These are phyloP conservation scores for Mycena alexandri DNA, from an alignment of 768 basidiomycete genomes.

Conservation along the genomic window DNA sequence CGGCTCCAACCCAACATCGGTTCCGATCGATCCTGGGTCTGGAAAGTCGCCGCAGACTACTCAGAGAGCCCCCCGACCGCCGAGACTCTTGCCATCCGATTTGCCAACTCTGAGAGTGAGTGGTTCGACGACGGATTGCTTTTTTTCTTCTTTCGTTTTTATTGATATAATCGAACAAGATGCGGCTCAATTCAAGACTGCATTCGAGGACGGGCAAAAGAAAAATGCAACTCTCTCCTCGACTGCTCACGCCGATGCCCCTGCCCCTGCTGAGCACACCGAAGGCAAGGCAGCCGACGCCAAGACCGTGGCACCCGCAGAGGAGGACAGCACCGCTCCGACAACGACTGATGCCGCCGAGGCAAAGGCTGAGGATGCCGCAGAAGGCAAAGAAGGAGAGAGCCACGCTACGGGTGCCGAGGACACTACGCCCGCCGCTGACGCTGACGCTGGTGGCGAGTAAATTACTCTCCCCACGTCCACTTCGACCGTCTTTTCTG, in stretches of 20 bases:
- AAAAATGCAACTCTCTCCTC: slow-evolving; percentile 65
- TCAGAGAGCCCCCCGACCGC: slow-evolving; percentile 90
- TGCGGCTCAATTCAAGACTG: slow-evolving; percentile 89
- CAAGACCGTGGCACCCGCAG: slow-evolving; percentile 33
- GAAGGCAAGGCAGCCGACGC: slow-evolving; percentile 34
- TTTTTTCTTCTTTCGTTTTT: slow-evolving; percentile 10
- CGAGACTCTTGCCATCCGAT: slow-evolving; percentile 98
- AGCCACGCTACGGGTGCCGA: slow-evolving; percentile 34
- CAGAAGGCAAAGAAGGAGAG: slow-evolving; percentile 43
- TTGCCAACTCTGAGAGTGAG: slow-evolving; percentile 96
- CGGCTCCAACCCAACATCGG: slow-evolving; percentile 97
- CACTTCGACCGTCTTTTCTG: slow-evolving; percentile 4
- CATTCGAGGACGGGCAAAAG: slow-evolving; percentile 88
- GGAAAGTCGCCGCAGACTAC: slow-evolving; percentile 96
- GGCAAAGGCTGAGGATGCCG: slow-evolving; percentile 48
- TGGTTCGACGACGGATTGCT: background rate
- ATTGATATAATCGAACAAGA: slow-evolving; percentile 56
- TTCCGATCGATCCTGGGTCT: slow-evolving; percentile 99
- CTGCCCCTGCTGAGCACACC: slow-evolving; percentile 34
- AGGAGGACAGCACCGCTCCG: slow-evolving; percentile 35
- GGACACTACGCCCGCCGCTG: slow-evolving; percentile 38
- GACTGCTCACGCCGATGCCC: slow-evolving; percentile 42
- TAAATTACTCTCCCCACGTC: slow-evolving; percentile 18
- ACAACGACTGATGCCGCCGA: slow-evolving; percentile 35
- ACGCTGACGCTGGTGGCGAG: slow-evolving; percentile 32